A percentile compares a stretch with the other conserved stretches of the same genome.
Conservation (phyloP, 129 eudicot species). For the Calendula officinalis region DNA sequence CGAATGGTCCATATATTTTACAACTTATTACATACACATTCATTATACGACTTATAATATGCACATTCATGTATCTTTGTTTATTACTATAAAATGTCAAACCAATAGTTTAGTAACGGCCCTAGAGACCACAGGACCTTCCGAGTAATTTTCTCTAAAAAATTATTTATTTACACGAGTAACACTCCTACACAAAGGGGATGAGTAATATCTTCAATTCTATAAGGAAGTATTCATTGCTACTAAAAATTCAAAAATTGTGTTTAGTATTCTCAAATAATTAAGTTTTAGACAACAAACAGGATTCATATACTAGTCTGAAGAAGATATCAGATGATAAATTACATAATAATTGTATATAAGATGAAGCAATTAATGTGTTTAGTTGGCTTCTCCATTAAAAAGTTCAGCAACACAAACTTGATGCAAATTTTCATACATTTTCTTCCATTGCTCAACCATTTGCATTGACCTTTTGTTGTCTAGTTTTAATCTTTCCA, state of each 20-base stretch:
- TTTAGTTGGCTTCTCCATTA: constrained; percentile 34
- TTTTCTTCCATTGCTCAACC: constrained; percentile 82
- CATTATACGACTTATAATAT: too few species aligned
- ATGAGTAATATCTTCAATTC: background rate
- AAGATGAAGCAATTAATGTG: constrained; percentile 7
- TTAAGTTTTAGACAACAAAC: constrained; percentile 2
- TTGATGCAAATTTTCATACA: constrained; percentile 69
- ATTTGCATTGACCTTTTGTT: constrained; percentile 56
- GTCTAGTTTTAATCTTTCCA: constrained; percentile 63
- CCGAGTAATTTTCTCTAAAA: too few species aligned
- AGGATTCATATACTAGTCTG: background rate
- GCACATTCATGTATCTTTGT: too few species aligned
- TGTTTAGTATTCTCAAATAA: background rate
- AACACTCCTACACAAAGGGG: too few species aligned
- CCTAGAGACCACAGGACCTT: too few species aligned
- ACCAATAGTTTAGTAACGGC: too few species aligned
- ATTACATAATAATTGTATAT: constrained; percentile 1
- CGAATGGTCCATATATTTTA: too few species aligned
- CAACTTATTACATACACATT: too few species aligned
- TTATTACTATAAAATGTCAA: too few species aligned
- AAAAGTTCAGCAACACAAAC: constrained; percentile 67
- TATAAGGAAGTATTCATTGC: background rate
- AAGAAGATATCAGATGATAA: constrained; percentile 15
- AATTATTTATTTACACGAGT: too few species aligned
- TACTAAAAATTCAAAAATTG: constrained; percentile 7